A percentile compares a stretch with the other conserved stretches of the same genome.
phyloP scores from a whole-genome alignment of 169 alveolate species.

The Babesia sp. region DNA sequence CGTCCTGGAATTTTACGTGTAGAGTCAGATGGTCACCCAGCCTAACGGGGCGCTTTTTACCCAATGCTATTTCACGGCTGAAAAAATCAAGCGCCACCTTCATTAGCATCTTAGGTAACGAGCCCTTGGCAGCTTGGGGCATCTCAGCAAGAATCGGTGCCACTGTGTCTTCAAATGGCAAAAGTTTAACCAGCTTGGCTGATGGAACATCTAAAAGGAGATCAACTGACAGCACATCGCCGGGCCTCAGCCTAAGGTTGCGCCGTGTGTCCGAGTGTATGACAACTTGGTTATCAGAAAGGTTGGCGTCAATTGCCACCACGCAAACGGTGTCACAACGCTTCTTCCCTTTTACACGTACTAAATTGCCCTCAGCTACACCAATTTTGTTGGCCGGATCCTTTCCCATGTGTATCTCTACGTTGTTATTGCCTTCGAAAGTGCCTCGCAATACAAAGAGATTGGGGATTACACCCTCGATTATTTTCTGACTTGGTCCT shows the following conservation, averaged over 20 bases:
- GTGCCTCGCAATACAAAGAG: conserved; percentile 49
- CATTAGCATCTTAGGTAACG: conserved; percentile 46
- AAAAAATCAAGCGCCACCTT: conserved; percentile 54
- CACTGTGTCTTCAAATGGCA: conserved; percentile 59
- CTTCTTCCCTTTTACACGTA: conserved; percentile 49
- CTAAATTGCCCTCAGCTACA: conserved; percentile 49
- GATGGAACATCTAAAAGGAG: conserved; percentile 36
- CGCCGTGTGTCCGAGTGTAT: conserved; percentile 58
- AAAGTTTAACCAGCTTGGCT: conserved; percentile 37
- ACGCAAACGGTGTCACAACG: conserved; percentile 60
- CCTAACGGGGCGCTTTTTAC: conserved; percentile 48
- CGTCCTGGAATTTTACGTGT: conserved; percentile 40
- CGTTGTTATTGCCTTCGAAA: conserved; percentile 57
- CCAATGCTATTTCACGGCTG: conserved; percentile 48
- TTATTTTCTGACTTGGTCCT: conserved; percentile 29
- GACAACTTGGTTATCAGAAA: conserved; percentile 36
- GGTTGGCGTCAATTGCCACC: conserved; percentile 35
- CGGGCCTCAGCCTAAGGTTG: conserved; percentile 61
- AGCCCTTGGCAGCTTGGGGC: conserved; percentile 8
- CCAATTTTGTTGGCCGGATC: conserved; percentile 63
- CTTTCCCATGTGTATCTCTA: conserved; percentile 57
- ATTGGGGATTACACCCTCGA: conserved; percentile 54
- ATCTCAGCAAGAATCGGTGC: conserved; percentile 39
- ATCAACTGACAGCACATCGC: conserved; percentile 61
- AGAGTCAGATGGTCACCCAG: conserved; percentile 66